These are phyloP conservation scores for Davidsoniella eucalypti DNA, from an alignment of 2,329 filamentous ascomycete genomes.

Conservation along the genomic window DNA sequence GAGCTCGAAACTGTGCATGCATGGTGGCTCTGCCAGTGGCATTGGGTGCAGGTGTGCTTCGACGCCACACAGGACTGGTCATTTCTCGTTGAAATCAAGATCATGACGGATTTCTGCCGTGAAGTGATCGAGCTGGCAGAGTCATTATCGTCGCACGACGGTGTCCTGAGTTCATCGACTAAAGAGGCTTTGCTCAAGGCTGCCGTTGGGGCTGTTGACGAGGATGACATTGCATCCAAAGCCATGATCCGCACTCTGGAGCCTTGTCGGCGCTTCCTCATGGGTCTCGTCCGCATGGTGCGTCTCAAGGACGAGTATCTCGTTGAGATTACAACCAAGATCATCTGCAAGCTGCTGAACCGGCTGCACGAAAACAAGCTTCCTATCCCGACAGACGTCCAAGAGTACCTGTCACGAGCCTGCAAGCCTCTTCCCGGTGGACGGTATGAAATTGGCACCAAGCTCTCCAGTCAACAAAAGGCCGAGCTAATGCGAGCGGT, in stretches of 20 bases:
- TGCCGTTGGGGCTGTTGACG: slow-evolving; percentile 15
- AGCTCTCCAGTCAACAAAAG: slow-evolving; percentile 65
- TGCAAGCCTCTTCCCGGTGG: slow-evolving; percentile 40
- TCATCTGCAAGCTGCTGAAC: slow-evolving; percentile 70
- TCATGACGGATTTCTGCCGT: slow-evolving; percentile 85
- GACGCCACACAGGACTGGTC: slow-evolving; percentile 74
- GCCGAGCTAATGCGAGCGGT: slow-evolving; percentile 58
- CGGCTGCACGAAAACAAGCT: slow-evolving; percentile 66
- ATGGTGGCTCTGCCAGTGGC: slow-evolving; percentile 80
- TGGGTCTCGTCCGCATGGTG: slow-evolving; percentile 70
- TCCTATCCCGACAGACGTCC: slow-evolving; percentile 44
- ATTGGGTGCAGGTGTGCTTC: slow-evolving; percentile 64
- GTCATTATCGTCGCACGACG: slow-evolving; percentile 67
- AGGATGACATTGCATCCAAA: slow-evolving; percentile 19
- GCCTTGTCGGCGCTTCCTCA: slow-evolving; percentile 16
- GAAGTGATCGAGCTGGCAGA: slow-evolving; percentile 92
- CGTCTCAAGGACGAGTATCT: slow-evolving; percentile 78
- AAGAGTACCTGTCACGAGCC: slow-evolving; percentile 47
- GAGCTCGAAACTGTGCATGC: slow-evolving; percentile 51
- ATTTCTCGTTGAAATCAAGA: slow-evolving; percentile 50
- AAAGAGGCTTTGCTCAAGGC: slow-evolving; percentile 13
- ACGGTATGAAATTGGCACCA: slow-evolving; percentile 51
- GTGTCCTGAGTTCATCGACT: slow-evolving; percentile 60
- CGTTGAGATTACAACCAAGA: slow-evolving; percentile 61
- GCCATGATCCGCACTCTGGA: slow-evolving; percentile 24